phyloP scores from a whole-genome alignment of 2,329 filamentous ascomycete genomes.

The Lasiodiplodia sp. region DNA sequence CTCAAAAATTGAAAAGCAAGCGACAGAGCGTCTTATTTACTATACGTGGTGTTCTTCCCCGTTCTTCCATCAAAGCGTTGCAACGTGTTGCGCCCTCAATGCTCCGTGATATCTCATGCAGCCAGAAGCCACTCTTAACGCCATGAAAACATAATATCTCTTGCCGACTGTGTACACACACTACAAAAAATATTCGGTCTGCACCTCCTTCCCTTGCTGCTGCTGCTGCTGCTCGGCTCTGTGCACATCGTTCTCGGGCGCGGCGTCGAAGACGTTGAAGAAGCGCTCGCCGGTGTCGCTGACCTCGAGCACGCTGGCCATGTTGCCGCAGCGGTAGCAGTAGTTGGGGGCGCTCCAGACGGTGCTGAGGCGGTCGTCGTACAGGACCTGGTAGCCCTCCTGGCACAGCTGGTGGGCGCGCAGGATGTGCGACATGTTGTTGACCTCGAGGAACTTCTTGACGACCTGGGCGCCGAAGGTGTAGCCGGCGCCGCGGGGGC shows the following conservation, averaged over 20 bases:
- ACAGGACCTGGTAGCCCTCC: conserved; percentile 96
- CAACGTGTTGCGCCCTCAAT: conserved; percentile 20
- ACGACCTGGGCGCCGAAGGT: conserved; percentile 98
- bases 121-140: conserved; percentile 9
- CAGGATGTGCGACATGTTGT: conserved; percentile 96
- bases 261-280: conserved; percentile 98
- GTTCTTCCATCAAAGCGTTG: neutral
- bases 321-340: conserved; percentile 94
- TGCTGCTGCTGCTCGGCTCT: conserved; percentile 79
- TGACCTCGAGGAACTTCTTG: conserved; percentile 96
- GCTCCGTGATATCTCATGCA: conserved; percentile 29
- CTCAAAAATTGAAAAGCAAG: neutral
- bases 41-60: conserved; percentile 13
- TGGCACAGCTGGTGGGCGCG: conserved; percentile 98
- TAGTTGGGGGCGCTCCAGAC: conserved; percentile 87
- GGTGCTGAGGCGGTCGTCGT: conserved; percentile 91
- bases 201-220: conserved; percentile 74
- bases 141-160: neutral
- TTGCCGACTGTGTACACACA: conserved; percentile 19
- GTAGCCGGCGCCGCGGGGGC: conserved; percentile 91
- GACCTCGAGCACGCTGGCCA: conserved; percentile 96
- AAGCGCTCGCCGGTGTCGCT: conserved; percentile 90
- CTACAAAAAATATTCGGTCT: conserved; percentile 74
- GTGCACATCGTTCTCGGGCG: conserved; percentile 91
- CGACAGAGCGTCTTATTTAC: neutral